Evolutionary conservation across 805 yeast species (phyloP), one percentile per base, ranked within the genome.

Genomic region (Ogataea neopini): DNA sequence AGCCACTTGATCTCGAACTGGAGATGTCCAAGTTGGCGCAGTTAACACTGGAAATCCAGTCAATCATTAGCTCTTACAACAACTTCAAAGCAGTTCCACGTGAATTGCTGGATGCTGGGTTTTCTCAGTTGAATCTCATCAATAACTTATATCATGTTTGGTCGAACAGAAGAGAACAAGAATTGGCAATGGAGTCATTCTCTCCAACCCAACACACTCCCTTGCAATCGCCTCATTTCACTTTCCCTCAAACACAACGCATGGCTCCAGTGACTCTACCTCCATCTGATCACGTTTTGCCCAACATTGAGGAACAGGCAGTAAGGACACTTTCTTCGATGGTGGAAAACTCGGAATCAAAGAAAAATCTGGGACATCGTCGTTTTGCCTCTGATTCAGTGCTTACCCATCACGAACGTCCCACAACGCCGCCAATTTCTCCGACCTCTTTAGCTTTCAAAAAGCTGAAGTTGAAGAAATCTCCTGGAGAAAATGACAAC

Each of bases 291-390:
- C 56, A 50, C 17, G 54, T 51, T 34, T 49, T 60, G 45, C 25
- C 25, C 25, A 22, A 22, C 25, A 22, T 22, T 8, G 66, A 62
- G 43, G 63, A 60, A 23, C 64, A 62, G 50, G 66, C 63, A 1
- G 62, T 62, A 3, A 52, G 57, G 36, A 59, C 64, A 1, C 51
- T 62, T n/a, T 57, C 60, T 11, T 55, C 63, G 20, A 53, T 62
- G 60, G 55, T 58, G 32, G 61, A 51, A 29, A 33, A 44, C 37
- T 22, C 52, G 11, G 32, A 38, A 9, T 6, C 14, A 19, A 25
- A 37, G 10, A 29, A 8, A 18, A 33, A 35, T 2, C 42, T 30
- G 3, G 36, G 32, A 2, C 49, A 48, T 33, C 45, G 41, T 11
- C 36, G 44, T 1, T 38, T 45, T 9, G 26, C 45, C 2, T 46